phyloP scores from a whole-genome alignment of 805 yeast genomes.

The Saccharomycopsis oosterbeekiorum region DNA sequence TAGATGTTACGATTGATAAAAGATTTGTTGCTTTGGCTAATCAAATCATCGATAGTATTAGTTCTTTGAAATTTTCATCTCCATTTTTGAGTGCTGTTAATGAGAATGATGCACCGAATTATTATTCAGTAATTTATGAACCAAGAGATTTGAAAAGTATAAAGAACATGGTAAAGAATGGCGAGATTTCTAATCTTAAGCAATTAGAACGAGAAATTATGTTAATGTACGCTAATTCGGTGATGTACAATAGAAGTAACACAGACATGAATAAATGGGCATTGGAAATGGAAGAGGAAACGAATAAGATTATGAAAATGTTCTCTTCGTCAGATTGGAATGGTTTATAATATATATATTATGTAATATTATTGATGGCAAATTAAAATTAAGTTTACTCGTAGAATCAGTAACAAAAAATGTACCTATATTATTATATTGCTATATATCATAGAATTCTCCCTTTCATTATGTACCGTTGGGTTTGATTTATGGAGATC shows the following conservation, averaged over 20 bases:
- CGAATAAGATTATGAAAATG: constrained; percentile 43
- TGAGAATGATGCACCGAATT: constrained; percentile 58
- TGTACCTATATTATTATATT: neutral
- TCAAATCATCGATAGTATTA: constrained; percentile 53
- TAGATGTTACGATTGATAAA: constrained; percentile 28
- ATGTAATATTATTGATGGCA: neutral
- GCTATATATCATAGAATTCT: neutral
- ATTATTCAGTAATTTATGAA: constrained; percentile 45
- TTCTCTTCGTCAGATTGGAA: constrained; percentile 44
- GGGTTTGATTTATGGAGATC: neutral
- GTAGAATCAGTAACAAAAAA: neutral
- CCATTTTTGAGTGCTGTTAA: constrained; percentile 65
- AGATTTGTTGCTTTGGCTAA: constrained; percentile 52
- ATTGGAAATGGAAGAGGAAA: constrained; percentile 60
- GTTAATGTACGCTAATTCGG: constrained; percentile 75
- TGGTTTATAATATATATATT: neutral
- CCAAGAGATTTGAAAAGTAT: constrained; percentile 67
- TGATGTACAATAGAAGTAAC: constrained; percentile 66
- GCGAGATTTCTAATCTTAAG: constrained; percentile 36
- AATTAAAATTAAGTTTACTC: neutral
- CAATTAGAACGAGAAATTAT: constrained; percentile 60
- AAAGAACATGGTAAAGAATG: constrained; percentile 46
- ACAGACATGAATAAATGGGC: constrained; percentile 55
- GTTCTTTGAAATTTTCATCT: constrained; percentile 64
- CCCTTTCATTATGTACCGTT: neutral